Conservation (phyloP, 1,139 yeast species). For the Arxiozyma telluris region DNA sequence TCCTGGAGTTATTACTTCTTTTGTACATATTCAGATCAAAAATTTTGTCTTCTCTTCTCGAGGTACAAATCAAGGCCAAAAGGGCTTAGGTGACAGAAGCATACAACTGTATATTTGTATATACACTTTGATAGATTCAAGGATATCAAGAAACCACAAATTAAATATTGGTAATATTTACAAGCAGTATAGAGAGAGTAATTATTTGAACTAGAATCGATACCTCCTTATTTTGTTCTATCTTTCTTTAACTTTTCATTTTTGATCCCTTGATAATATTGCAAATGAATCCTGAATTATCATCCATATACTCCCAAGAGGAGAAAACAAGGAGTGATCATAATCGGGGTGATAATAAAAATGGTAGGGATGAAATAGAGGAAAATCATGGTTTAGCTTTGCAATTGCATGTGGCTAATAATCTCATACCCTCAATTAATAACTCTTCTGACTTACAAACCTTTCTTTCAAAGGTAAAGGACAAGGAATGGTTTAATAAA, state of each 20-base stretch:
- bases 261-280: neutral
- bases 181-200: neutral
- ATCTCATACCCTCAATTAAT: slow-evolving; percentile 2
- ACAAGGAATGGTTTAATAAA: slow-evolving; percentile 29
- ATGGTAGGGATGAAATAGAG: neutral
- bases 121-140: neutral
- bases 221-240: neutral
- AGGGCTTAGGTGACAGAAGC: neutral
- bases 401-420: slow-evolving; percentile 2
- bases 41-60: neutral
- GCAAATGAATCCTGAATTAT: slow-evolving; percentile 7
- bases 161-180: too few species aligned
- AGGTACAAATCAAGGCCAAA: neutral
- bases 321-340: neutral
- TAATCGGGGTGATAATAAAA: neutral
- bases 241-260: neutral
- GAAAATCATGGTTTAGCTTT: neutral
- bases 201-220: neutral
- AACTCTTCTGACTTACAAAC: slow-evolving; percentile 1
- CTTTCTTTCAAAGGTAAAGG: neutral
- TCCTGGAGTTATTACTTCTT: neutral
- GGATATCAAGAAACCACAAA: neutral
- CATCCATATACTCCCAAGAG: slow-evolving; percentile 10
- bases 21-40: neutral
- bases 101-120: neutral